Evolutionary conservation across 2,329 filamentous ascomycete genomes (phyloP), one percentile per base, ranked within the genome.

Genomic region (Calonectria leucothoes): DNA sequence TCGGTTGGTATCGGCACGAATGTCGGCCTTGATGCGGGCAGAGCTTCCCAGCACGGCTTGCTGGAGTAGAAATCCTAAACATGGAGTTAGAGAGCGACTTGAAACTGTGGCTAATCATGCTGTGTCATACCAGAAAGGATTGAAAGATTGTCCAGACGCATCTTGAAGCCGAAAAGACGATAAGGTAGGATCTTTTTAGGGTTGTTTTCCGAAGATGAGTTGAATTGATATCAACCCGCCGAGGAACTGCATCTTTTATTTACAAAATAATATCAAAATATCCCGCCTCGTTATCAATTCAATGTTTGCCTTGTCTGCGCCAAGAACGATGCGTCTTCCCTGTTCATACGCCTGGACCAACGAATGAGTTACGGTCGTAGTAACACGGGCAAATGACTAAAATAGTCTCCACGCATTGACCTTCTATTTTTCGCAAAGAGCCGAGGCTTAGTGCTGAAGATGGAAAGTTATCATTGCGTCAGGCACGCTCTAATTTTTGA

Each of bases 1-100:
- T 2, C 84, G 82, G 66, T 86, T 85, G 11, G 80, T 84, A 71
- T 86, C 84, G n/a, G 84, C 84, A 11, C 76, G 74, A 4, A 82
- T 82, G n/a, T 59, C 55, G n/a, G 55, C 55, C 23, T 59, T 59
- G n/a, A 39, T 25, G 8, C 7, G 14, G 3, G 15, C 6, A 27
- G 33, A 27, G 10, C 33, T 20, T 6, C 55, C 55, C n/a, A 59
- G 27, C 7, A 25, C 55, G 15, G 39, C 11, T 4, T 59, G 23
- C 11, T 33, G 33, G n/a, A 59, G 55, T 12, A 59, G 15, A 15
- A 59, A 23, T 2, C 55, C 55, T 59, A 39, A 27, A 12, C 6
- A 25, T 14, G 5, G 31, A 2, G n/a, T 59, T 17, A 59, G 20
- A 25, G 3, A 8, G 12, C 4, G 12, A 2, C 27, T 39, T 27